phyloP scores from a whole-genome alignment of 306 rosid genomes.

The Rosa lucieae region DNA sequence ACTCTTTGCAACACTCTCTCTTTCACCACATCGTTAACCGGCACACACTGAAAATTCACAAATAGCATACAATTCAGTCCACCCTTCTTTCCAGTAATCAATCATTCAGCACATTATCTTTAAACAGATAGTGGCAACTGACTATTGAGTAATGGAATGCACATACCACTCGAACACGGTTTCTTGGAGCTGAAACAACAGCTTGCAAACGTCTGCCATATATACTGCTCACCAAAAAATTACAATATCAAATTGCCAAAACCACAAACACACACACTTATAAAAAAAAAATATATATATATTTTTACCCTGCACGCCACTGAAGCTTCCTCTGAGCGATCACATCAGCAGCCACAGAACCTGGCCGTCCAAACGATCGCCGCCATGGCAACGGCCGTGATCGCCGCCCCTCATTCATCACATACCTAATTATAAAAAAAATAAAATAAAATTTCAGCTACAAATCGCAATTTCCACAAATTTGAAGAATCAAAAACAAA shows the following conservation, averaged over 20 bases:
- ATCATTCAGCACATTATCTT: not conserved
- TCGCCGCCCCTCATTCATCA: conserved; percentile 26
- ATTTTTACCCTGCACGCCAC: conserved; percentile 54
- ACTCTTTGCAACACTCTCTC: conserved; percentile 40
- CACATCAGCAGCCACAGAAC: conserved; percentile 30
- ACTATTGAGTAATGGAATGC: not conserved
- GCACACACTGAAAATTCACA: conserved; percentile 25
- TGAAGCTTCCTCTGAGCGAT: conserved; percentile 47
- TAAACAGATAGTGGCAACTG: not conserved
- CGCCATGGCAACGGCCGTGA: conserved; percentile 51
- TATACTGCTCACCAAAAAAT: conserved; percentile 23
- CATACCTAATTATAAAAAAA: conserved; percentile 17
- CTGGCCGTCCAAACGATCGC: conserved; percentile 58
- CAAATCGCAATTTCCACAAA: conserved; percentile 7
- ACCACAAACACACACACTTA: not conserved
- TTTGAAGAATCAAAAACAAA: conserved; percentile 1
- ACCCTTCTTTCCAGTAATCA: too few relatives aligned
- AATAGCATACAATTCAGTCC: not conserved
- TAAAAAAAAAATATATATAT: too few relatives aligned
- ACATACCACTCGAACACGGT: conserved; percentile 34
- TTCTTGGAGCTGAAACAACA: conserved; percentile 30
- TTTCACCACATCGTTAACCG: conserved; percentile 25
- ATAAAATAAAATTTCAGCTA: not conserved
- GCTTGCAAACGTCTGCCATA: conserved; percentile 37
- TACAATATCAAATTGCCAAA: not conserved